A percentile compares a stretch with the other conserved stretches of the same genome.
These are phyloP conservation scores for Chiua virens DNA, from an alignment of 768 basidiomycete species.

Conservation along the genomic window DNA sequence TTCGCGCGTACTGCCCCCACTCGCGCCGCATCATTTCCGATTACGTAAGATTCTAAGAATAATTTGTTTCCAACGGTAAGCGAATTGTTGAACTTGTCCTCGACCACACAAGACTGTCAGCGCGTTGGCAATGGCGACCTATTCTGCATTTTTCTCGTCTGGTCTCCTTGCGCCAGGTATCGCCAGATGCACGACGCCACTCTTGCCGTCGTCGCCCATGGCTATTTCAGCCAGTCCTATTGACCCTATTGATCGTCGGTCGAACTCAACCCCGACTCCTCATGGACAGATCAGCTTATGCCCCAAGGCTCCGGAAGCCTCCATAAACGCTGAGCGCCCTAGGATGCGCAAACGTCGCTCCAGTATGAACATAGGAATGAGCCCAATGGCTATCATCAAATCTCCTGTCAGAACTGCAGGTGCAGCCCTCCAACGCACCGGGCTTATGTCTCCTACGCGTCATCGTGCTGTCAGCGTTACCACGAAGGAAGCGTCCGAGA, in stretches of 20 bases:
- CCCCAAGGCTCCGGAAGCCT: constrained; percentile 22
- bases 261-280: constrained; percentile 39
- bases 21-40: background rate
- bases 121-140: constrained; percentile 39
- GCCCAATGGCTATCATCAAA: constrained; percentile 58
- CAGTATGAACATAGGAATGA: constrained; percentile 54
- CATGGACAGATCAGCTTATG: constrained; percentile 22
- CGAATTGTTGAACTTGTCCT: constrained; percentile 19
- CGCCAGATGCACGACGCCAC: constrained; percentile 23
- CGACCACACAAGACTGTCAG: background rate
- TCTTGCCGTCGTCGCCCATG: constrained; percentile 26
- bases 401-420: constrained; percentile 53
- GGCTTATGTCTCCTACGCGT: constrained; percentile 38
- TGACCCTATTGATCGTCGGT: constrained; percentile 37
- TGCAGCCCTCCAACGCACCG: constrained; percentile 49
- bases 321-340: constrained; percentile 32
- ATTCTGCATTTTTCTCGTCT: constrained; percentile 71
- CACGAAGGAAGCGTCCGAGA: constrained; percentile 34
- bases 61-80: constrained; percentile 9
- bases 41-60: constrained; percentile 21
- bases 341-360: constrained; percentile 62
- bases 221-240: constrained; percentile 16
- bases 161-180: constrained; percentile 58
- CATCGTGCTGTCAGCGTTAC: constrained; percentile 48
- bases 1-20: constrained; percentile 13